Evolutionary conservation across 108 stramenopile genomes (phyloP), one percentile per base, ranked within the genome.

Genomic region (Pseudonitzschia pungens): DNA sequence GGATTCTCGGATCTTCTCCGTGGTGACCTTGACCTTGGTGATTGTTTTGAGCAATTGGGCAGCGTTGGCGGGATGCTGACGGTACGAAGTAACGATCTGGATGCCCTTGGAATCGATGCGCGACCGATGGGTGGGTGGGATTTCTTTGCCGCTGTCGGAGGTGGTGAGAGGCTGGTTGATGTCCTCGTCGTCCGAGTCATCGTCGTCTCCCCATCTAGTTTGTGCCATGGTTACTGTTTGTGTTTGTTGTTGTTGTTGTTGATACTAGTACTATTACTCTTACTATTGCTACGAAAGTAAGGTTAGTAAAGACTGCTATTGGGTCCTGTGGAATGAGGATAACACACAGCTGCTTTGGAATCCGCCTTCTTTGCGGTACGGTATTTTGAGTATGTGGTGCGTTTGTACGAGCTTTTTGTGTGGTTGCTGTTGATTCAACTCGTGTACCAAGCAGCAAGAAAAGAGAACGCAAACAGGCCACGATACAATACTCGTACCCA

Each of bases 91-190:
- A 24, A 91, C 81, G 59, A 92, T 85, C 75, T 95, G 90, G 62
- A 95, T 92, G 26, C 94, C 94, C 78, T 92, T 91, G 64, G 71
- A 64, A 68, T 95, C 90, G 67, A 91, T 70, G 52, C 88, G 87
- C 56, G 90, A 88, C 58, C 86, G 89, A 74, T 92, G 90, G 26
- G 94, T 92, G 56, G 91, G 90, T 18, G 94, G 94, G 56, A 95
- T 85, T 44, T 79, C 80, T 42, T 89, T n/a, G 11, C 82, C 82
- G 21, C 71, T 59, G 18, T 45, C 26, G 0, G 71, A 50, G 21
- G 68, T 51, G 6, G 20, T 32, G 29, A 27, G 64, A 26, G 14
- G 22, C 41, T 53, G 77, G 8, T 22, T 24, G 32, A 74, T 64
- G 18, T 59, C 54, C 31, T 84, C 83, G 7, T 84, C 83, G 54